Evolutionary conservation across 305 asterid species (phyloP), one percentile per base, ranked within the genome.

Genomic region (Solanum chacoense): DNA sequence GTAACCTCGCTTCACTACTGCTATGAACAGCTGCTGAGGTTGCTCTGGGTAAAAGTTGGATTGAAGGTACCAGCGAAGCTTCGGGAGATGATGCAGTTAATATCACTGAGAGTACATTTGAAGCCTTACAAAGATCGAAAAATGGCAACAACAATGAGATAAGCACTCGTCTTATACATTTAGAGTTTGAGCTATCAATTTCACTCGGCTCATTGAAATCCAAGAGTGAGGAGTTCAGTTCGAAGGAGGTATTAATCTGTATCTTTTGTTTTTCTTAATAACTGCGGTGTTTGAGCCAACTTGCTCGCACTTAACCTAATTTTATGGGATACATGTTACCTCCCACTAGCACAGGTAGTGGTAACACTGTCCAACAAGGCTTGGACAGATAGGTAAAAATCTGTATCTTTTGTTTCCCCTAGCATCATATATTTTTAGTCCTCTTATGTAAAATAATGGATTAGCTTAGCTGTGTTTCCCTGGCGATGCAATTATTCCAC

Each of bases 21-120:
- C 79, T 86, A 91, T 88, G 67, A 91, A 93, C 97, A 97, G 99
- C 98, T 91, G 98, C 93, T 59, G 99, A 96, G 92, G 93, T 96
- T 88, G 91, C 92, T 87, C 90, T 90, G 11, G 85, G 85, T 79
- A 90, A 89, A 77, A 87, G 89, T 65, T 65, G 11, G 34, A 86
- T 67, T 84, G 94, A 91, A 90, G 77, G 90, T 75, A 90, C 88
- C 73, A 88, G 85, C 76, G 92, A 90, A 90, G 89, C 87, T 89
- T 87, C 87, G 67, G 77, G 63, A 80, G 92, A 89, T 59, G 93
- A 92, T 88, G 87, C 76, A 83, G 88, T 88, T 40, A 90, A 78
- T 59, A 89, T 71, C 77, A 91, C 88, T 59, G 90, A 87, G 77
- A 94, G 90, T 88, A 80, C 74, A 88, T 84, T 78, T 80, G 92